Evolutionary conservation across 352 stramenopile species (phyloP).

Genomic region (Peronosclerospora sorghi): DNA sequence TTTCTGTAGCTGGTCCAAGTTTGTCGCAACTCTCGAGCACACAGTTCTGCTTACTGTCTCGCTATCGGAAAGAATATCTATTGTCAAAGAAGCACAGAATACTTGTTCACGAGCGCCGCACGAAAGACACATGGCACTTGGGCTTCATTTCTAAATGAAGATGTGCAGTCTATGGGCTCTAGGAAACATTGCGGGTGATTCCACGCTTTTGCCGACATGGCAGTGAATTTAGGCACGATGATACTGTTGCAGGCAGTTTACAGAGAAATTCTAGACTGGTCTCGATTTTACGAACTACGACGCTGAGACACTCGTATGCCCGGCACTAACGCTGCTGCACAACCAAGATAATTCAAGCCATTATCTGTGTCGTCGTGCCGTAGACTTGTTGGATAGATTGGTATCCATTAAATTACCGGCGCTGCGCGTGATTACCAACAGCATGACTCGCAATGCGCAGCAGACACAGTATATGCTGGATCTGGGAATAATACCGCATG

Average conservation of each 20-base stretch:
- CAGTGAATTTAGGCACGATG: constrained; percentile 92
- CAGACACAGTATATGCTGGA: constrained; percentile 70
- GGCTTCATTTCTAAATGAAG: constrained; percentile 95
- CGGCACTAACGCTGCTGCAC: constrained; percentile 89
- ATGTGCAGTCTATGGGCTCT: constrained; percentile 98
- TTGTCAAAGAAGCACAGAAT: no score
- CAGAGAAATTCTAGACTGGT: constrained; percentile 84
- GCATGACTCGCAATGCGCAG: constrained; percentile 92
- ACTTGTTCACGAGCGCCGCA: no score
- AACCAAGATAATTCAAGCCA: constrained; percentile 96
- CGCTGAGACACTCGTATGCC: constrained; percentile 97
- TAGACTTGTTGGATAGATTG: constrained; percentile 92
- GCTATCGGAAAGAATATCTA: no score
- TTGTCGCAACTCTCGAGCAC: no score
- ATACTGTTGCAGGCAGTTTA: constrained; percentile 88
- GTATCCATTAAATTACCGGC: constrained; percentile 93
- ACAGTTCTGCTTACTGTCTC: no score
- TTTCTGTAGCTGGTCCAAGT: no score
- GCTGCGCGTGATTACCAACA: constrained; percentile 94
- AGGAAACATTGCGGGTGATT: constrained; percentile 99
- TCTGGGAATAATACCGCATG: constrained; percentile 29
- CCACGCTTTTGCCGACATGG: constrained; percentile 91
- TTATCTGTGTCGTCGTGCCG: constrained; percentile 92
- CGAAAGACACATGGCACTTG: no score
- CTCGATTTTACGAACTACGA: constrained; percentile 97